A percentile compares a stretch with the other conserved stretches of the same genome.
Evolutionary conservation across 805 yeast species (phyloP).

Genomic region (Kurtzmaniella fragi): DNA sequence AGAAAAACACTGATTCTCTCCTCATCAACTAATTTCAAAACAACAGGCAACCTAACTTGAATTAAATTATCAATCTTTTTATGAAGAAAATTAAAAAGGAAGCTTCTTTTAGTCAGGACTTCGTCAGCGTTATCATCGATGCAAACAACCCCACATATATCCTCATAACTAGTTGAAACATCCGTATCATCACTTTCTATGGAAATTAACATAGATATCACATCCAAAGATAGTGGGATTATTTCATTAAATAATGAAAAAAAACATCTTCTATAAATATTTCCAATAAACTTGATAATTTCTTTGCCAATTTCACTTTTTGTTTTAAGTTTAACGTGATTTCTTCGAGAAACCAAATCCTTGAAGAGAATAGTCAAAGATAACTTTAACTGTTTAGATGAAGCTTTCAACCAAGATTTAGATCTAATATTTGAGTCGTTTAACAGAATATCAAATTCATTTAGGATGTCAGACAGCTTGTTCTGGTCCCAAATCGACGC

Average conservation of each 20-base stretch:
- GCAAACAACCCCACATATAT: slow-evolving; percentile 4
- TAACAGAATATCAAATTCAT: slow-evolving; percentile 3
- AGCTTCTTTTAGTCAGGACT: slow-evolving; percentile 3
- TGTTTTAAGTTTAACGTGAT: slow-evolving; percentile 15
- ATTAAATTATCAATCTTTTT: slow-evolving; percentile 24
- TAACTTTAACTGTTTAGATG: slow-evolving; percentile 32
- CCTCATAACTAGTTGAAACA: slow-evolving; percentile 5
- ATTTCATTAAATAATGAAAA: slow-evolving; percentile 27
- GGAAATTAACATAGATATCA: slow-evolving; percentile 18
- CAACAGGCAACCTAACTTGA: slow-evolving; percentile 17
- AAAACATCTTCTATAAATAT: slow-evolving; percentile 21
- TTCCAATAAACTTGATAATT: slow-evolving; percentile 17
- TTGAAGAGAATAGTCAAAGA: slow-evolving; percentile 28
- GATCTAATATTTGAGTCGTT: slow-evolving; percentile 9
- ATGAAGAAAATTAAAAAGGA: slow-evolving; percentile 11
- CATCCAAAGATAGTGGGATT: slow-evolving; percentile 25
- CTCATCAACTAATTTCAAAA: slow-evolving; percentile 26
- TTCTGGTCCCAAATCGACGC: slow-evolving; percentile 9
- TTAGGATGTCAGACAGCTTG: not conserved
- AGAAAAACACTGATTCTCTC: slow-evolving; percentile 23
- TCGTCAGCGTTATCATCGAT: slow-evolving; percentile 3
- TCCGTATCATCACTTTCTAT: slow-evolving; percentile 6
- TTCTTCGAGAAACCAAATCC: slow-evolving; percentile 13
- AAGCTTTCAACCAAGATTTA: slow-evolving; percentile 32
- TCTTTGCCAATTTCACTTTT: slow-evolving; percentile 18